Evolutionary conservation across 2,329 filamentous ascomycete genomes (phyloP), one percentile per base, ranked within the genome.

Genomic region (Alternaria panax): DNA sequence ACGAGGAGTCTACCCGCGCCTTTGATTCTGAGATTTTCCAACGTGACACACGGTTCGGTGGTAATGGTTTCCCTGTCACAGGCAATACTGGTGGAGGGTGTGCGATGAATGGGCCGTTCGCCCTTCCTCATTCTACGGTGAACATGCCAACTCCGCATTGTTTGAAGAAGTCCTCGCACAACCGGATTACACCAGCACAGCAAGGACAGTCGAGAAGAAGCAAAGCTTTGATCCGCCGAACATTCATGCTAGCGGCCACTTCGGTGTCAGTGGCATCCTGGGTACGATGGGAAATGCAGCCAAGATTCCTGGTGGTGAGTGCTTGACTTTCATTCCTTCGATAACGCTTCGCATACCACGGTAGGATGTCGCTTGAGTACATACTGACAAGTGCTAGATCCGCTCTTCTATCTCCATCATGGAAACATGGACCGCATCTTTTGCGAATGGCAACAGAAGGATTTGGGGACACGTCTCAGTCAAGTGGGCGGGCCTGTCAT

Each of bases 401-500:
- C 74, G 27, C 58, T 74, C 14, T 81, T 76, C 67, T 80, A 72
- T 43, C 66, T 80, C 28, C 78, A 80, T 57, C 74, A 80, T 57
- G 66, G 70, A 8, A 76, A 77, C 54, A 64, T 80, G 7, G 78
- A 80, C 62, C 71, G 68, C 4, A 65, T 78, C 18, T 72, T 75
- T 47, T 79, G 74, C 66, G n/a, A 30, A 51, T 69, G 69, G 69
- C 68, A 72, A 48, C 60, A 67, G 22, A 64, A 72, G 42, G 68
- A 77, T 48, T 70, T 76, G 2, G 56, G 57, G 1, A 64, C 65
- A 5, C 71, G 78, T 8, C 62, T 78, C 1, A 65, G 67, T 18
- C 68, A 80, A 42, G 73, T 80, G 14, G 75, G 75, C 1, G 77
- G 77, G 6, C 74, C 75, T 2, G 60, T 77, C 12, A 56, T 69